Conservation (phyloP, 257 asterid genomes). For the Solanum acaule region DNA sequence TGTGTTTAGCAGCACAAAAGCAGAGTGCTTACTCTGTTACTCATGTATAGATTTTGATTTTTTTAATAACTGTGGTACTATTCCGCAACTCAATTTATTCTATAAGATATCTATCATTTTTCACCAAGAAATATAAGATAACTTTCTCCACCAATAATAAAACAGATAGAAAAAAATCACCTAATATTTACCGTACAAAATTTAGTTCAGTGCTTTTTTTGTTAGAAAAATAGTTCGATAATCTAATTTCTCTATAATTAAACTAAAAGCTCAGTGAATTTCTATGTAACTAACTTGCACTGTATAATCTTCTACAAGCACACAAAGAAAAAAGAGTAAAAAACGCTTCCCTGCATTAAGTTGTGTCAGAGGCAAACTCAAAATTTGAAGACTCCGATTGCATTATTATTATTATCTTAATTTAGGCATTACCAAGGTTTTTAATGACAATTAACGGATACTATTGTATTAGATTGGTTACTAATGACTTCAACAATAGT, state of each 20-base stretch:
- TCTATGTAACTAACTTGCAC: not conserved
- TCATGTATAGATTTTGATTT: not conserved
- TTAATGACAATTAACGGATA: no score
- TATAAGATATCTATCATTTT: not conserved
- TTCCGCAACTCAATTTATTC: not conserved
- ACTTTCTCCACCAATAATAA: not conserved
- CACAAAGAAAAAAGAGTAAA: not conserved
- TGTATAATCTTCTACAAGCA: not conserved
- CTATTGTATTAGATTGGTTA: no score
- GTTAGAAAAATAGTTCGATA: not conserved
- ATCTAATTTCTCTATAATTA: not conserved
- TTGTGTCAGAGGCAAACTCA: not conserved
- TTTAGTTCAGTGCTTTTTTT: not conserved
- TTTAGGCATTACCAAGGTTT: no score
- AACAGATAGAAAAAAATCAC: no score
- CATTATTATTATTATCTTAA: not conserved
- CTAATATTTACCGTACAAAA: no score
- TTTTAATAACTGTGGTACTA: no score
- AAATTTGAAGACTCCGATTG: no score
- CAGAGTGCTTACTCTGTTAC: not conserved
- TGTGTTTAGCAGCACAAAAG: not conserved
- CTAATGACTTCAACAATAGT: no score
- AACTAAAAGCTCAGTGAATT: not conserved
- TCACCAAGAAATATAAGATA: not conserved
- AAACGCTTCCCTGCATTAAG: not conserved